Conservation (phyloP, 1,284 basidiomycete genomes). For the Sphaerobolus stellatus region DNA sequence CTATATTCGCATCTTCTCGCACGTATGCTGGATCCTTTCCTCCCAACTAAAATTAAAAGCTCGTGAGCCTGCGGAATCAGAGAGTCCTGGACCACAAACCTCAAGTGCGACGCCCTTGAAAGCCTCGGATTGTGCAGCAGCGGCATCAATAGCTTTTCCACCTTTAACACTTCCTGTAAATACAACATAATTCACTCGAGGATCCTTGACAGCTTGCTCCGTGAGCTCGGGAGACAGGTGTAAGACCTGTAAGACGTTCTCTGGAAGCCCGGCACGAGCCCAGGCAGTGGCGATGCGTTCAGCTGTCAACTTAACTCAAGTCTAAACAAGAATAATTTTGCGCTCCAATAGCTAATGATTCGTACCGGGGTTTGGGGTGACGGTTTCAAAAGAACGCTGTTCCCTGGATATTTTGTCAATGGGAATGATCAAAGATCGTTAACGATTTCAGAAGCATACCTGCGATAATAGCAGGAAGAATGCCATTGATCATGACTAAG, state of each 20-base stretch:
- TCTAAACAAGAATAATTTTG: not conserved
- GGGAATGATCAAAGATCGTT: not conserved
- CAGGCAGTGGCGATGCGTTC: conserved; percentile 78
- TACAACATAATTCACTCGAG: conserved; percentile 74
- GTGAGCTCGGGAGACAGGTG: conserved; percentile 75
- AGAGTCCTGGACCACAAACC: conserved; percentile 37
- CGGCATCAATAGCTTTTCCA: conserved; percentile 62
- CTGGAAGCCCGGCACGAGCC: conserved; percentile 72
- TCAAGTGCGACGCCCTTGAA: conserved; percentile 84
- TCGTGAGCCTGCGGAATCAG: not conserved
- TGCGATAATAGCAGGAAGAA: conserved; percentile 84
- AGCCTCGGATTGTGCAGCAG: conserved; percentile 55
- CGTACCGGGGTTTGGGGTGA: conserved; percentile 85
- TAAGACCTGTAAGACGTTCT: conserved; percentile 74
- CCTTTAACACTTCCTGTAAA: conserved; percentile 87
- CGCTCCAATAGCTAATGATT: not conserved
- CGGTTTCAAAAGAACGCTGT: conserved; percentile 88
- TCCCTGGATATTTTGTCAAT: conserved; percentile 48
- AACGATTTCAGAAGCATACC: conserved; percentile 16
- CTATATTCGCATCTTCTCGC: conserved; percentile 79
- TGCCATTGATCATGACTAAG: conserved; percentile 84
- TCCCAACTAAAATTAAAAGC: conserved; percentile 63
- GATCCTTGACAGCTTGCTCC: conserved; percentile 63
- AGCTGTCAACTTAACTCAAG: conserved; percentile 51
- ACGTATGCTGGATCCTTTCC: conserved; percentile 98